Evolutionary conservation across 306 rosid genomes (phyloP).

Genomic region (Citrullus amarus): DNA sequence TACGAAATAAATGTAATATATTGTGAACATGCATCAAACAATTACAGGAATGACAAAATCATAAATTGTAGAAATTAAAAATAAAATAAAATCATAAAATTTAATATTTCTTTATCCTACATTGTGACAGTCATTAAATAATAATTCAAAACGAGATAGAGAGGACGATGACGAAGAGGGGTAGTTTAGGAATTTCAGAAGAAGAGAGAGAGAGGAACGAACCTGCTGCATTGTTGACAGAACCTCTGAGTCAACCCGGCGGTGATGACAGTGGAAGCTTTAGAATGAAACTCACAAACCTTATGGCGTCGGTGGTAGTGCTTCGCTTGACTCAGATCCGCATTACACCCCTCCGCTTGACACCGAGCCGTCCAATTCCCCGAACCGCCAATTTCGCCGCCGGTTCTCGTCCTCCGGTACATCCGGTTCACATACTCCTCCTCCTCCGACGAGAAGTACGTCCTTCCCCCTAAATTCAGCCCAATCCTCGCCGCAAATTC

Average conservation of each 20-base stretch:
- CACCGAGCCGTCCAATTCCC: slow-evolving; percentile 60
- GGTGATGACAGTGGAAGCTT: slow-evolving; percentile 80
- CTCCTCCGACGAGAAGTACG: slow-evolving; percentile 65
- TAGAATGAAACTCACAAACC: slow-evolving; percentile 96
- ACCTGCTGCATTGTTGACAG: slow-evolving; percentile 99
- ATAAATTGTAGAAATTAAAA: too few species aligned
- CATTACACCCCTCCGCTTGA: slow-evolving; percentile 94
- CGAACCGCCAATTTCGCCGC: slow-evolving; percentile 36
- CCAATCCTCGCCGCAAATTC: slow-evolving; percentile 78
- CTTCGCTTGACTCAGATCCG: slow-evolving; percentile 80
- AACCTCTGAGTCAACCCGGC: slow-evolving; percentile 98
- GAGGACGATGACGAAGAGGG: not conserved
- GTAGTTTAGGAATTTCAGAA: not conserved
- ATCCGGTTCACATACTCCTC: slow-evolving; percentile 78
- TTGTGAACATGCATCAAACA: not conserved
- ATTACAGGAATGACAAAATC: too few species aligned
- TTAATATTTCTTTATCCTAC: too few species aligned
- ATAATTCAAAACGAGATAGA: not conserved
- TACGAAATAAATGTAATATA: too few species aligned
- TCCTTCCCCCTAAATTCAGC: slow-evolving; percentile 80
- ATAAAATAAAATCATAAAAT: too few species aligned
- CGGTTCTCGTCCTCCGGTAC: slow-evolving; percentile 55
- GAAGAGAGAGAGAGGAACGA: not conserved
- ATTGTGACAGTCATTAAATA: not conserved
- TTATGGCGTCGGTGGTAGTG: slow-evolving; percentile 99